Base-by-base conservation (phyloP, 2,329 filamentous ascomycete genomes). In the Hymenoscyphus fraxineus region DNA sequence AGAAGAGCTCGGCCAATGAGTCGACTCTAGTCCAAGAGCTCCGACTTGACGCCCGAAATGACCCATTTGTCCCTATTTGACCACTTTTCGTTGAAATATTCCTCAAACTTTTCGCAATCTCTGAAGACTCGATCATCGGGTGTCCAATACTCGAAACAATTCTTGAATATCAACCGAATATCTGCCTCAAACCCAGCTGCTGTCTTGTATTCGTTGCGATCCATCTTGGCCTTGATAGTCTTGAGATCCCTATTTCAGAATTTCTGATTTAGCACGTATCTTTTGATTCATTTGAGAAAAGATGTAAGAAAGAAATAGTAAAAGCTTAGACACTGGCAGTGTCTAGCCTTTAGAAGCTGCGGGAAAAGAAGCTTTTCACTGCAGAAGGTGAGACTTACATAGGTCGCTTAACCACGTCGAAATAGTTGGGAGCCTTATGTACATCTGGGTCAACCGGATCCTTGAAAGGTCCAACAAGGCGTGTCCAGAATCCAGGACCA, bases 401-500 rank as follows among this genome's bases (percentile, higher is more conserved):
- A 0, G 86, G 86, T 59, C 77, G 80, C 75, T 83, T 84, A 64
- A 88, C 77, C 71, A 86, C 86, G 12, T 84, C 80, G 27, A 86
- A 77, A 74, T 88, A 88, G 71, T 88, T 85, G 1, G 85, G 85
- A 1, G 87, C 83, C 19, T 82, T 82, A 67, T 88, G 84, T 44
- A 80, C 78, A 2, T 76, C 71, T 0, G 85, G 85, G 64, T 85
- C 80, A 6, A 88, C 85, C 0, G 85, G 82, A 31, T 87, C 81
- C 56, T 81, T 82, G 74, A 88, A 88, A 0, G 85, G 84, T 0
- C 84, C 84, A 2, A 88, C 85, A 0, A 88, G 79, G n/a, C 85
- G 83, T 0, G 86, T 88, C 86, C 86, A 88, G 73, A 86, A 88
- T 6, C 86, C 85, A 65, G 86, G 85, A 0, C 85, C 85, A 1